Percentiles rank a stretch among this genome's conserved stretches.
These are phyloP conservation scores for Tricholoma sp. DNA, from an alignment of 768 basidiomycete genomes.

Conservation along the genomic window DNA sequence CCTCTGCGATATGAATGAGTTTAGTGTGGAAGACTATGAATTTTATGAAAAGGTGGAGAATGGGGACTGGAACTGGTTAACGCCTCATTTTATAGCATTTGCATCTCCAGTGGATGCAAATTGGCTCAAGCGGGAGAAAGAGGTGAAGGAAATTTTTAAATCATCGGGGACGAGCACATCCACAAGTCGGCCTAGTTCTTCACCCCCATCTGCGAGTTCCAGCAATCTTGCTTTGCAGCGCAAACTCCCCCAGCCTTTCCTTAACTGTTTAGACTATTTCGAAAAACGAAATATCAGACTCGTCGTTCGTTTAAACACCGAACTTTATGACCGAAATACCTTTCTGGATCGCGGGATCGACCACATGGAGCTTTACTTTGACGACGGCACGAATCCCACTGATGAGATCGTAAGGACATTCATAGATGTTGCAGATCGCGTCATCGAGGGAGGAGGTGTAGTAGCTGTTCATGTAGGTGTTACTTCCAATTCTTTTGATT, in stretches of 20 bases:
- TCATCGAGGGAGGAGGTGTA: constrained; percentile 73
- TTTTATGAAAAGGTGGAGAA: constrained; percentile 94
- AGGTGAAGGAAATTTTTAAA: constrained; percentile 43
- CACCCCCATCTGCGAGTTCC: constrained; percentile 26
- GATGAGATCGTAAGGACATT: constrained; percentile 93
- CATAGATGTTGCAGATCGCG: constrained; percentile 76
- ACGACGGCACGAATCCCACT: constrained; percentile 96
- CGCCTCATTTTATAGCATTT: constrained; percentile 88
- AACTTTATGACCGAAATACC: constrained; percentile 77
- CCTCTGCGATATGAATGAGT: constrained; percentile 91
- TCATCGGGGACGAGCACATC: constrained; percentile 17
- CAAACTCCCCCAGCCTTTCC: constrained; percentile 73
- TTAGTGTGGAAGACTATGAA: constrained; percentile 90
- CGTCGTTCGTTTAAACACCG: constrained; percentile 90
- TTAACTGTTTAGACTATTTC: constrained; percentile 92
- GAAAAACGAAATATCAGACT: constrained; percentile 81
- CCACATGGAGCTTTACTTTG: constrained; percentile 92
- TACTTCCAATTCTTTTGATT: constrained; percentile 5
- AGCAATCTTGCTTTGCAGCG: constrained; percentile 62
- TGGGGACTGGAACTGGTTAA: constrained; percentile 95
- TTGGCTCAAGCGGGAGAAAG: constrained; percentile 76
- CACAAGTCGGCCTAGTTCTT: constrained; percentile 11
- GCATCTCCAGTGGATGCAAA: constrained; percentile 82
- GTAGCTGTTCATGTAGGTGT: constrained; percentile 81
- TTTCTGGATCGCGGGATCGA: constrained; percentile 84